A percentile compares a stretch with the other conserved stretches of the same genome.
phyloP scores from a whole-genome alignment of 495 filamentous ascomycete genomes.

The Achaetomiella virescens region DNA sequence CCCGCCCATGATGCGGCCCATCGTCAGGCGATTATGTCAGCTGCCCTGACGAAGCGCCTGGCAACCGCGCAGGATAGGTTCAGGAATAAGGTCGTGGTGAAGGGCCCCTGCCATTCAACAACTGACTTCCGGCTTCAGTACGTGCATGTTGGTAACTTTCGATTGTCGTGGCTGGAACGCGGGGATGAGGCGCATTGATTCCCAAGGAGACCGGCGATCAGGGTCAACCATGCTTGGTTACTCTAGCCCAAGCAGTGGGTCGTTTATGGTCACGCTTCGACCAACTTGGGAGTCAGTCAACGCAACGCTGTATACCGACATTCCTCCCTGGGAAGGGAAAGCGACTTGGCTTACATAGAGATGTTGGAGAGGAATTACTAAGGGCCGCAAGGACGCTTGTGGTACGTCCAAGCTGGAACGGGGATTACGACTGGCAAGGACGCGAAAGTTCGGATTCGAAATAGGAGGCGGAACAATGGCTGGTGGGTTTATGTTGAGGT shows the following conservation, averaged over 20 bases:
- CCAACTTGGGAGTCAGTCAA: slow-evolving; percentile 2
- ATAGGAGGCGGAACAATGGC: slow-evolving; percentile 3
- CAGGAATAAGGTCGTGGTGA: background rate
- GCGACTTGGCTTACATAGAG: background rate
- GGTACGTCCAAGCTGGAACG: background rate
- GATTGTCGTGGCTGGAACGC: background rate
- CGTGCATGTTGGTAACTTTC: background rate
- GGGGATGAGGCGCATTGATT: background rate
- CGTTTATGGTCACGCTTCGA: slow-evolving; percentile 4
- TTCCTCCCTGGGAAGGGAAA: slow-evolving; percentile 3
- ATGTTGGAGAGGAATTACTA: background rate
- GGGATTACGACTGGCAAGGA: background rate
- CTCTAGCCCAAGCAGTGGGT: background rate
- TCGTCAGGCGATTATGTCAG: background rate
- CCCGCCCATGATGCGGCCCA: background rate
- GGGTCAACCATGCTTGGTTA: background rate
- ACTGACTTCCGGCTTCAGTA: background rate
- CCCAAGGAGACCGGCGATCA: background rate
- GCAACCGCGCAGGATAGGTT: background rate
- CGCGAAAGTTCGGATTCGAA: background rate
- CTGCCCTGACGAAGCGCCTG: background rate
- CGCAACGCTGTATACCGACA: slow-evolving; percentile 6
- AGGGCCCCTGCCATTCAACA: background rate
- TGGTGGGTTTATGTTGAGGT: slow-evolving; percentile 9
- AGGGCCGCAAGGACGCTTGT: background rate